Evolutionary conservation across 495 filamentous ascomycete genomes (phyloP).

Genomic region (Penicillium lagena): DNA sequence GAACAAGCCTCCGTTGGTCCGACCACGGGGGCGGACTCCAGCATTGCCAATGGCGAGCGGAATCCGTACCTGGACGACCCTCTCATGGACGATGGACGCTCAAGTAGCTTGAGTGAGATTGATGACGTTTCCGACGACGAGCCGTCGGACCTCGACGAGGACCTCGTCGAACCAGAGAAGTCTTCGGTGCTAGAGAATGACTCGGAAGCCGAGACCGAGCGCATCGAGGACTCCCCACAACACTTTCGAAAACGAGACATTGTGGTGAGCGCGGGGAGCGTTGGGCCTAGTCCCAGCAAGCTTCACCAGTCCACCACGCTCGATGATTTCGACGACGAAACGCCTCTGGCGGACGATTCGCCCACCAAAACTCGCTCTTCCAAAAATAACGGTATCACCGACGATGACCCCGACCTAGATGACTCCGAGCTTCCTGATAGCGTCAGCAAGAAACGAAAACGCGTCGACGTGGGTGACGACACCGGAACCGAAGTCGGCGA

Average conservation of each 20-base stretch:
- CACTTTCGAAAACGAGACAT: conserved; percentile 61
- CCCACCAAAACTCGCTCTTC: conserved; percentile 33
- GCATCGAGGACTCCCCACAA: conserved; percentile 85
- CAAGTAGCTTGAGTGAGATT: conserved; percentile 86
- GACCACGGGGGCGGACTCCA: conserved; percentile 25
- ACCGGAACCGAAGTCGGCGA: conserved; percentile 34
- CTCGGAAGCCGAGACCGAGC: conserved; percentile 97
- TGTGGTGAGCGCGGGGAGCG: conserved; percentile 41
- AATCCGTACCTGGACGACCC: conserved; percentile 32
- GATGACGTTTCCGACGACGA: conserved; percentile 68
- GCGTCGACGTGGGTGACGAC: conserved; percentile 33
- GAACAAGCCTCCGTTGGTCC: conserved; percentile 31
- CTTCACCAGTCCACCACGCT: conserved; percentile 47
- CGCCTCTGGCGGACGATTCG: conserved; percentile 30
- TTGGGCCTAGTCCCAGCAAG: conserved; percentile 63
- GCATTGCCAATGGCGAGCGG: conserved; percentile 32
- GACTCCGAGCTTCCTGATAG: conserved; percentile 25
- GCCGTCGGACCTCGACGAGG: conserved; percentile 45
- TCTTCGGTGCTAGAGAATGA: conserved; percentile 53
- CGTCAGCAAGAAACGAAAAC: conserved; percentile 43
- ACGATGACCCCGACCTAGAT: conserved; percentile 24
- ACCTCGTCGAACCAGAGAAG: conserved; percentile 31
- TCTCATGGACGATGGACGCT: conserved; percentile 40
- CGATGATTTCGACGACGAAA: conserved; percentile 38
- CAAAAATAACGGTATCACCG: conserved; percentile 23